Base-by-base conservation (phyloP, 2,329 filamentous ascomycete species). In the Penicillium digitatum region DNA sequence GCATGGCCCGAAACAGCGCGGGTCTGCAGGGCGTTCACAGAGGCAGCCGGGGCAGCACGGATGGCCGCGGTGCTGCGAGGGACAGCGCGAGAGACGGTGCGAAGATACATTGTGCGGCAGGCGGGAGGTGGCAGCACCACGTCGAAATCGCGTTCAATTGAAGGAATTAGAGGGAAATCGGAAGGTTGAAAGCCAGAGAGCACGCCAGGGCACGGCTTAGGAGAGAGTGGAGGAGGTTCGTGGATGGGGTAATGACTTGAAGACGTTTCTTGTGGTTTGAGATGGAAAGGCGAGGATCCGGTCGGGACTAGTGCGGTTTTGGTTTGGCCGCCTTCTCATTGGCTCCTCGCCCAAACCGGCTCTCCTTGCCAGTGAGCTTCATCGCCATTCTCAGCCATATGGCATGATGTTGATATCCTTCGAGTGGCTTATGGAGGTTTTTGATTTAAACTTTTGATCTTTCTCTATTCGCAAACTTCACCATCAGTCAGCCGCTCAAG, bases 1-100 rank as follows among this genome's bases (percentile, higher is more conserved):
- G 93, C 92, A 77, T 96, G 91, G 67, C 89, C 89, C 68, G 88
- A 85, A 69, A 84, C 79, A 72, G 72, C 68, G 62, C 82, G 80
- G 60, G 74, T 75, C 72, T 81, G 78, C 72, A 82, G 78, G 65
- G 71, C 60, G 57, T 73, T 65, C 67, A 75, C 58, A 68, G 72
- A 69, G 65, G 67, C 63, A 67, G 72, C 65, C 66, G 73, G 67
- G 66, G 67, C 56, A 61, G 71, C 66, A 56, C 70, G 72, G 63
- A 69, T 63, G 65, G 72, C 65, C 62, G 69, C 70, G 61, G 74
- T 72, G 68, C 73, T 72, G 68, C 74, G 73, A 74, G 73, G 64
- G 58, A 65, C 72, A 69, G 74, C 74, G 67, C 75, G 73, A 69
- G 76, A 69, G 62, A 76, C 63, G 65, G 75, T 73, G 68, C 70